Percentiles rank a stretch among this genome's conserved stretches.
These are phyloP conservation scores for Neurospora sp. DNA, from an alignment of 495 filamentous ascomycete species.

Conservation along the genomic window DNA sequence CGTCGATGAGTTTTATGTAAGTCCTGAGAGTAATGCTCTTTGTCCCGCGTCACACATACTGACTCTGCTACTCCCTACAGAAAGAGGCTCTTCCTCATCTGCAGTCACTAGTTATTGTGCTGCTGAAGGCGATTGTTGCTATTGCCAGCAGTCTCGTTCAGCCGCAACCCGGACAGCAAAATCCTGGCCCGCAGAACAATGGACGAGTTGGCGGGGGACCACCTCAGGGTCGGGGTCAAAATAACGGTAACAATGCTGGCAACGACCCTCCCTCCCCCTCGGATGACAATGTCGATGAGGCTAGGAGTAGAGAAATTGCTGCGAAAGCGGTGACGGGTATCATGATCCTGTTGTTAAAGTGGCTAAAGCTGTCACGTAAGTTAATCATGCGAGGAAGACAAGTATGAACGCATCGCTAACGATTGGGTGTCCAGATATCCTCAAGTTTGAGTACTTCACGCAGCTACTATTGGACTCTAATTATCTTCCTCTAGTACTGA, in stretches of 20 bases:
- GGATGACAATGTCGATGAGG: slow-evolving; percentile 66
- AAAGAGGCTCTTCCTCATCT: slow-evolving; percentile 66
- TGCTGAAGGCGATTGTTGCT: slow-evolving; percentile 73
- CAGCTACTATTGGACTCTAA: slow-evolving; percentile 90
- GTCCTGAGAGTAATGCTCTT: slow-evolving; percentile 19
- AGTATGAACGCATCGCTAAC: slow-evolving; percentile 6
- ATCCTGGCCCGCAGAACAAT: slow-evolving; percentile 17
- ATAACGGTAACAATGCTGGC: slow-evolving; percentile 19
- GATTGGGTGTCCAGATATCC: slow-evolving; percentile 52
- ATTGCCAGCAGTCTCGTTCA: slow-evolving; percentile 58
- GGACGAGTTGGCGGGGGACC: slow-evolving; percentile 25
- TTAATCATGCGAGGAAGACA: slow-evolving; percentile 1
- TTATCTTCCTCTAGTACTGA: slow-evolving; percentile 83
- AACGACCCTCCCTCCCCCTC: slow-evolving; percentile 32
- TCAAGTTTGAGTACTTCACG: slow-evolving; percentile 93
- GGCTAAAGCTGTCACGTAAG: slow-evolving; percentile 93
- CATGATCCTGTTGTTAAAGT: slow-evolving; percentile 78
- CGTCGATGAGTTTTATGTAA: slow-evolving; percentile 78
- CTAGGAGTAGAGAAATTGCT: slow-evolving; percentile 73
- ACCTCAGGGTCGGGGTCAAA: slow-evolving; percentile 18
- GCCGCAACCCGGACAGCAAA: slow-evolving; percentile 25
- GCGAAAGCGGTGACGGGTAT: slow-evolving; percentile 84
- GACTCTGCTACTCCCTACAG: slow-evolving; percentile 30
- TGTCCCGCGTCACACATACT: slow-evolving; percentile 8
- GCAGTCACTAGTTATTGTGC: slow-evolving; percentile 88